Base-by-base conservation (phyloP, 495 filamentous ascomycete genomes). In the Penicillium verhagenii region DNA sequence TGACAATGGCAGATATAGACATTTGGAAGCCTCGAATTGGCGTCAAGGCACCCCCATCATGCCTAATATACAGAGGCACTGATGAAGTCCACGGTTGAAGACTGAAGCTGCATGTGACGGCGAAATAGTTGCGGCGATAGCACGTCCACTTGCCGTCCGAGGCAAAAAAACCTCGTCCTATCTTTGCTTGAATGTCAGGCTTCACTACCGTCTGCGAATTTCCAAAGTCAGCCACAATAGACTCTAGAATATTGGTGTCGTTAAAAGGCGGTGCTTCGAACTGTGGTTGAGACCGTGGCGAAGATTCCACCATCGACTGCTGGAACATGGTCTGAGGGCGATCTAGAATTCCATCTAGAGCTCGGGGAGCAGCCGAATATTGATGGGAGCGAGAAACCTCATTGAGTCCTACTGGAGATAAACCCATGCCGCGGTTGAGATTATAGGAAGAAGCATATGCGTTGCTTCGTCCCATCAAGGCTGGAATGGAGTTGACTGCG, bases 61-160 rank as follows among this genome's bases (percentile, higher is more conserved):
- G 45, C 40, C 57, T 40, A 64, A 73, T 56, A 66, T 75, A 68
- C 13, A 87, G 65, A 57, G 71, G 82, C 9, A 83, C 64, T 1
- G 69, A 74, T 1, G 69, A 69, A 58, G 55, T 85, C 61, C 58
- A 72, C 6, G 74, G 76, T 21, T 81, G 70, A 4, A 97, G 73
- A 5, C 82, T 81, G 71, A 88, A 96, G 1, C 85, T 89, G 70
- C 92, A 96, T 24, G 86, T 82, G 44, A 96, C 88, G 1, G 90
- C 87, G 67, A 97, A 96, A 70, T 97, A 97, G 70, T 97, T 97
- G 35, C 93, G 80, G 46, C 93, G 80, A 65, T 97, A 97, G 72
- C 93, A 97, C 0, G 93, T 97, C 93, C 93, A 97, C 54, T 94
- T 90, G 13, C 82, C 79, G 52, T 96, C 93, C 3, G 81, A 81